Conservation (phyloP, 1,284 basidiomycete species). For the Schizophyllum commune region DNA sequence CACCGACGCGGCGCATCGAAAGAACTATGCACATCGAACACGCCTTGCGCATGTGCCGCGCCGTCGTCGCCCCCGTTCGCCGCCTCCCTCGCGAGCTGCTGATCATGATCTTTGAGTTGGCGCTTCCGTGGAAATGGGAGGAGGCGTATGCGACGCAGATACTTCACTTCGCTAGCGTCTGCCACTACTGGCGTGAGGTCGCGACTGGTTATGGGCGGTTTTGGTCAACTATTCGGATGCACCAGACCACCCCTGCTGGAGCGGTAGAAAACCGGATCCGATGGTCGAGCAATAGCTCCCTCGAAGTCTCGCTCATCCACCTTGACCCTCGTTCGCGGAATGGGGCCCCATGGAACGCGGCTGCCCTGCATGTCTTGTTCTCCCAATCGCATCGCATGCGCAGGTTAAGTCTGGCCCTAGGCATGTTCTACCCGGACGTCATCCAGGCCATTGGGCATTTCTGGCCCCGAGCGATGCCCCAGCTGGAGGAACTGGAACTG, state of each 20-base stretch:
- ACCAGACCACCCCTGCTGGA: not conserved
- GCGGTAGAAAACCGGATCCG: too few species aligned
- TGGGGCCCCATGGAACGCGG: too few species aligned
- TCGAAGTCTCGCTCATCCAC: too few species aligned
- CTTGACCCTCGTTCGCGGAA: too few species aligned
- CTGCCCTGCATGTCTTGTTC: too few species aligned
- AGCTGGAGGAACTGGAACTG: not conserved
- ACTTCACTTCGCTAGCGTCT: not conserved
- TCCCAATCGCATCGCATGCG: too few species aligned
- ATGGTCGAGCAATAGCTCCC: too few species aligned
- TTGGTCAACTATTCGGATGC: not conserved
- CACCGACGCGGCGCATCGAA: too few species aligned
- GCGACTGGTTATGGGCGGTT: not conserved
- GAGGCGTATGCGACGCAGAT: not conserved
- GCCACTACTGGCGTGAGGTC: not conserved
- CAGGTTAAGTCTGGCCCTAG: too few species aligned
- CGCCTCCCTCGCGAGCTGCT: constrained; percentile 10
- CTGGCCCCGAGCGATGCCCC: not conserved
- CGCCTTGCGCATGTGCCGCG: not conserved
- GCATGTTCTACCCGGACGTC: too few species aligned
- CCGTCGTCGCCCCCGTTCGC: constrained; percentile 8
- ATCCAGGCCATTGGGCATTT: too few species aligned
- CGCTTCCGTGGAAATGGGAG: not conserved
- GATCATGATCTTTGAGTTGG: not conserved
- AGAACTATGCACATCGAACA: not conserved